phyloP scores from a whole-genome alignment of 305 asterid species.

The Fraxinus albicans region DNA sequence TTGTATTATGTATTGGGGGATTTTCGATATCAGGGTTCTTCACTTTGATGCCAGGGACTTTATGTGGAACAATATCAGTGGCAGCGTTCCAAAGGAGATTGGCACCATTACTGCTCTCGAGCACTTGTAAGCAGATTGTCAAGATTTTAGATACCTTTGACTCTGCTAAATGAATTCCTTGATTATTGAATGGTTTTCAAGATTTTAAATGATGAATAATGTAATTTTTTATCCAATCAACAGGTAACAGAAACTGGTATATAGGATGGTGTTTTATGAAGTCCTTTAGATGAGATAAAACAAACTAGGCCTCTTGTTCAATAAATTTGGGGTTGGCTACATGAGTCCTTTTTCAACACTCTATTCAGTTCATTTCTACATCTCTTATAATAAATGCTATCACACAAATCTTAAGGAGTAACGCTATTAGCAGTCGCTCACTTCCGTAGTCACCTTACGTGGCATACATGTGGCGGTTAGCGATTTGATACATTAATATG shows the following conservation, averaged over 20 bases:
- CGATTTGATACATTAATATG: neutral
- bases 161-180: neutral
- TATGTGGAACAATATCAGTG: conserved; percentile 61
- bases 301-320: neutral
- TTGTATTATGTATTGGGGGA: neutral
- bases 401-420: neutral
- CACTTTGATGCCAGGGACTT: conserved; percentile 44
- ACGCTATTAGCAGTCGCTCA: neutral
- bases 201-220: too few relatives aligned
- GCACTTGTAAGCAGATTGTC: conserved; percentile 40
- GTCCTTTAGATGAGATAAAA: neutral
- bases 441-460: neutral
- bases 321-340: neutral
- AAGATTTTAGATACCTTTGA: neutral
- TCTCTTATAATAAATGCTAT: neutral
- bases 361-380: neutral
- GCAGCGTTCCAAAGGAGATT: conserved; percentile 71
- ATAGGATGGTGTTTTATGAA: neutral
- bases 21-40: neutral
- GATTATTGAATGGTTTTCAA: neutral
- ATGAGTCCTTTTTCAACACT: neutral
- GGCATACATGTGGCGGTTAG: neutral
- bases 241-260: too few relatives aligned
- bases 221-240: too few relatives aligned
- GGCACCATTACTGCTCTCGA: conserved; percentile 50